A percentile compares a stretch with the other conserved stretches of the same genome.
Conservation (phyloP, 78 protist species). For the Dictyostelium firmibasis region DNA sequence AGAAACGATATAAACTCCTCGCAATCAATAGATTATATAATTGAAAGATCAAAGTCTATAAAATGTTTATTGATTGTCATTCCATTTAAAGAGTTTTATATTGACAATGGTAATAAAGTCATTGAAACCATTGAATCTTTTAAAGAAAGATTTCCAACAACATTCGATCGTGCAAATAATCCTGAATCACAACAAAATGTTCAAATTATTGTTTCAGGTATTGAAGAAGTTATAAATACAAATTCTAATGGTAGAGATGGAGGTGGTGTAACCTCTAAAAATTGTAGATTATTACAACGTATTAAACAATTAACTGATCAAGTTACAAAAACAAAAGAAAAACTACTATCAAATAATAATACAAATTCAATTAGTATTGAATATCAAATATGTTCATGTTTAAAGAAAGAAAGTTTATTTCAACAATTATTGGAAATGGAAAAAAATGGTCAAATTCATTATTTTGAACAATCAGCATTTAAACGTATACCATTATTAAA, state of each 20-base stretch:
- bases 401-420: conserved; percentile 2
- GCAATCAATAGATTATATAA: neutral
- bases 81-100: conserved; percentile 3
- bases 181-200: neutral
- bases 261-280: neutral
- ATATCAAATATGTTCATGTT: conserved; percentile 6
- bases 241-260: neutral
- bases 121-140: conserved; percentile 2
- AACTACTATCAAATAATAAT: neutral
- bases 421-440: conserved; percentile 1
- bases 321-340: neutral
- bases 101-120: conserved; percentile 5
- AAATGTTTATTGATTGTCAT: conserved; percentile 3
- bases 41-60: neutral
- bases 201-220: neutral
- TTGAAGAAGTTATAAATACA: neutral
- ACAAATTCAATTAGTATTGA: neutral
- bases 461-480: neutral
- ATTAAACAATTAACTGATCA: neutral
- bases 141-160: conserved; percentile 2
- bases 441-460: neutral
- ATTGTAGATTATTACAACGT: neutral
- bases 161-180: neutral
- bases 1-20: conserved; percentile 1
- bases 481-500: neutral